Base-by-base conservation (phyloP, 116 monocot genomes). In the Phalaenopsis hybrid region DNA sequence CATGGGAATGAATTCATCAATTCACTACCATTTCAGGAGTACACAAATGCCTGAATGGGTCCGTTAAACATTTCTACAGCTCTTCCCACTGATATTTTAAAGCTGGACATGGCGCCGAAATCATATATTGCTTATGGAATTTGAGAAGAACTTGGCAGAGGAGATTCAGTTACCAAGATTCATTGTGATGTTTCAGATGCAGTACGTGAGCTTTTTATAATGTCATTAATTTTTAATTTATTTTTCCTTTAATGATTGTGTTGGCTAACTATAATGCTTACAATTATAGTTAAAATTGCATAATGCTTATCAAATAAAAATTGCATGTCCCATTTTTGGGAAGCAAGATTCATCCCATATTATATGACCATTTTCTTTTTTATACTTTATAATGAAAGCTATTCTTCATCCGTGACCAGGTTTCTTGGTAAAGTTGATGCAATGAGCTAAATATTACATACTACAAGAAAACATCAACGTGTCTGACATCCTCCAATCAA, bases 131-230 rank as follows among this genome's bases (percentile, higher is more conserved):
- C 87, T 34, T 87, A 87, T 87, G 87, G 87, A 13, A 80, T 72
- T 75, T 69, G 58, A 37, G 81, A 87, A 79, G 87, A 87, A 72
- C 84, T 87, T 74, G 84, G 84, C 17, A 81, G 87, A 67, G 87
- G 87, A 78, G 84, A 87, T 79, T 87, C 84, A 79, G 84, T 81
- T 12, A 87, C 84, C 6, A 87, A 87, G 37, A 74, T 87, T 75
- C 87, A 87, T 57, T 87, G 82, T 52, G 87, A 87, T 79, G 75
- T 87, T 28, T 84, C 84, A 31, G 87, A 87, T 87, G 84, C 82
- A 1, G 84, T 84, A 74, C 78, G 77, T 75, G 28, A 61, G 18
- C 68, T 75, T 69, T 83, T 57, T 41, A 16, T 43, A 3, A 72
- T 80, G 6, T 70, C 10, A 18, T 33, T 72, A 21, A 55, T 50